Percentiles rank a stretch among this genome's conserved stretches.
Evolutionary conservation across 192 early-diverging fungal species (phyloP).

Genomic region (Dispira parvispora): DNA sequence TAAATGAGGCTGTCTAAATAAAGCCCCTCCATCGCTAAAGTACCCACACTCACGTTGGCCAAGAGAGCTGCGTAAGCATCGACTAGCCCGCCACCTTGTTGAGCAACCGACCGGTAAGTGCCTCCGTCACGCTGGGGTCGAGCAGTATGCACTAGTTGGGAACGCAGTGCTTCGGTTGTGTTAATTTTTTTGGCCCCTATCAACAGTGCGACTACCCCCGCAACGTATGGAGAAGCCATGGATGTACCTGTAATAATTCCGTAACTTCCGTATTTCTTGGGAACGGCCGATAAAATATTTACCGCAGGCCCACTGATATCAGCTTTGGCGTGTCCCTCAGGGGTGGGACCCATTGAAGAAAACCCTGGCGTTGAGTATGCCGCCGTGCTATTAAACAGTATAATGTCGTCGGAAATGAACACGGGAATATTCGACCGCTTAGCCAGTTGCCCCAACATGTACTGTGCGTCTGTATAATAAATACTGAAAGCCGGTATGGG

Average conservation of each 20-base stretch:
- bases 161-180: too few species aligned
- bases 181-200: too few species aligned
- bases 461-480: constrained; percentile 27
- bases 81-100: too few species aligned
- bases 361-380: constrained; percentile 51
- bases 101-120: too few species aligned
- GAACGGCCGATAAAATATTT: constrained; percentile 44
- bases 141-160: too few species aligned
- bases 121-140: too few species aligned
- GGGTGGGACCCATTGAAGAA: constrained; percentile 55
- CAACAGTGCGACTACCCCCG: background rate
- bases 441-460: constrained; percentile 19
- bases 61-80: too few species aligned
- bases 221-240: constrained; percentile 42
- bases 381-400: constrained; percentile 15
- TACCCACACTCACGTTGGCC: too few species aligned
- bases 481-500: constrained; percentile 18
- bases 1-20: too few species aligned
- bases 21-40: too few species aligned
- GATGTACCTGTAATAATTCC: constrained; percentile 42
- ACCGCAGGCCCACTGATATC: constrained; percentile 41
- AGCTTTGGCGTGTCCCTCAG: constrained; percentile 46
- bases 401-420: constrained; percentile 29
- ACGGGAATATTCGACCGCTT: constrained; percentile 19
- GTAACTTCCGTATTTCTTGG: constrained; percentile 32